Base-by-base conservation (phyloP, 139 green algal species). In the Chlamydomonas schloesseri region DNA sequence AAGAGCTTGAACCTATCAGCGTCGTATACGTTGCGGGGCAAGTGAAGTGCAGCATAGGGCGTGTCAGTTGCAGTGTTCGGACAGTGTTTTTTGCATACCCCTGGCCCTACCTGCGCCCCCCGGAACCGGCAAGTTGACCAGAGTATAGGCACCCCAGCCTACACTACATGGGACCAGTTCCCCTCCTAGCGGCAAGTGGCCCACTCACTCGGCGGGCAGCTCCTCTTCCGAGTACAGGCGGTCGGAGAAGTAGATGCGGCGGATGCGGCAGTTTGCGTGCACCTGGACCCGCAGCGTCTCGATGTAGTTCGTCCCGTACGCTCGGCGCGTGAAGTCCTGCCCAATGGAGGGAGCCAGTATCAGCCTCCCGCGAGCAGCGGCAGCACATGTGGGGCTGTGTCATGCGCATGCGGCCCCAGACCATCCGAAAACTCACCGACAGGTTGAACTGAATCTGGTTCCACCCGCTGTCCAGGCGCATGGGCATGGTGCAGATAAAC, bases 361-460 rank as follows among this genome's bases (percentile, higher is more conserved):
- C 42, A 50, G 42, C 42, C 42, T 50, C 8, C 6, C 42, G 42
- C 42, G 42, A 13, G 42, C 42, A 50, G 42, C 42, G 8, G 42
- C 6, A 13, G 6, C 6, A 62, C 75, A 82, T 76, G 65, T 77
- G 46, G 64, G 29, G 42, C 6, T 5, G 42, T 50, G 42, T 50
- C 42, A 50, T 50, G 42, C 42, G 42, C 42, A 50, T 50, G 42
- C 42, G 3, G 10, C 15, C 36, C n/a, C 0, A 2, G 0, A 50
- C 42, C 42, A 50, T n/a, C n/a, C n/a, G n/a, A n/a, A n/a, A 0
- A 46, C 79, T 85, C 55, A 85, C 79, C 50, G 93, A 91, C 50
- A 99, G 93, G 90, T 99, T 99, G 93, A 99, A 99, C 89, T 98
- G 96, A 29, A 99, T 96, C 90, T 99, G 96, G 88, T 99, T 99